Conservation (phyloP, 495 filamentous ascomycete genomes). For the Rhypophila decipiens region DNA sequence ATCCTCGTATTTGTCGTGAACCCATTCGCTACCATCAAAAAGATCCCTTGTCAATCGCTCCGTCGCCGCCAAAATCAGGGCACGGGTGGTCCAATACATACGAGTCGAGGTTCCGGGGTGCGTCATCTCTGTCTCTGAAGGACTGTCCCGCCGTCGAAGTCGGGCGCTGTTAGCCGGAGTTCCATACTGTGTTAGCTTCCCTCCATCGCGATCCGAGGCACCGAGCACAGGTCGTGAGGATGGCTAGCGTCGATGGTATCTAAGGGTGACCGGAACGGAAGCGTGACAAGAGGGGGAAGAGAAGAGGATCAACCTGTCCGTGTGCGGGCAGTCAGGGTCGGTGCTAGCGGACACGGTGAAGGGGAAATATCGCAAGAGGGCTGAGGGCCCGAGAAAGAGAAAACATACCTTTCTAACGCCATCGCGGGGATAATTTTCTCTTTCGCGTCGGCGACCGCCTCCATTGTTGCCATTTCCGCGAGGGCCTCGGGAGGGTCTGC, state of each 20-base stretch:
- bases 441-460: conserved; percentile 50
- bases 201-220: conserved; percentile 25
- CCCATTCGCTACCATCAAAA: conserved; percentile 63
- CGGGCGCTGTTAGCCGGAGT: conserved; percentile 26
- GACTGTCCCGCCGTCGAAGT: conserved; percentile 32
- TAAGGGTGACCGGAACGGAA: conserved; percentile 14
- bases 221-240: conserved; percentile 23
- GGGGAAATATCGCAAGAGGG: neutral
- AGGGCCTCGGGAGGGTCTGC: conserved; percentile 17
- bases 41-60: conserved; percentile 9
- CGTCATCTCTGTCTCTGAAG: conserved; percentile 46
- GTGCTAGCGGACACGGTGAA: neutral
- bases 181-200: conserved; percentile 18
- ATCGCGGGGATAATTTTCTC: conserved; percentile 59
- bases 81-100: conserved; percentile 23
- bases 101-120: conserved; percentile 45
- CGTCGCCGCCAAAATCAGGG: neutral
- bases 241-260: conserved; percentile 20
- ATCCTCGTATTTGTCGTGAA: conserved; percentile 82
- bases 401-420: conserved; percentile 72
- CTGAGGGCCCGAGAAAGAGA: neutral
- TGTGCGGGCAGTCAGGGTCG: neutral
- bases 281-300: conserved; percentile 15
- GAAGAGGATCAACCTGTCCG: conserved; percentile 30
- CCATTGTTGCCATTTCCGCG: conserved; percentile 36